Conservation (phyloP, 305 asterid species). For the Fraxinus ornus region DNA sequence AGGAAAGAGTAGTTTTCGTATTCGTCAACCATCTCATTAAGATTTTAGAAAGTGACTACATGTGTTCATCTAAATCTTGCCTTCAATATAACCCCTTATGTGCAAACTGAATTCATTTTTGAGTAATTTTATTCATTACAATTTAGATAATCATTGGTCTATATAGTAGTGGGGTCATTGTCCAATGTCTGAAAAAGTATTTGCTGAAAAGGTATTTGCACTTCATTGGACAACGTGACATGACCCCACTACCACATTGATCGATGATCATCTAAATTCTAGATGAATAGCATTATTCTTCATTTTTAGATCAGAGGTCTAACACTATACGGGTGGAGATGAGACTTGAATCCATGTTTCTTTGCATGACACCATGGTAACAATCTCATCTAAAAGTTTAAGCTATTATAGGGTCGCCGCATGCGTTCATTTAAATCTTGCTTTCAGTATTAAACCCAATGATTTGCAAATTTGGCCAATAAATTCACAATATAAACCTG, state of each 20-base stretch:
- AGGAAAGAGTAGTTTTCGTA: not conserved
- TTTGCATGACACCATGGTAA: not conserved
- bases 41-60: not conserved
- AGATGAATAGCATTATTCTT: not conserved
- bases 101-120: not conserved
- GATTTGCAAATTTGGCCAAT: not conserved
- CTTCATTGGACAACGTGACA: not conserved
- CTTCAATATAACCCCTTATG: not conserved
- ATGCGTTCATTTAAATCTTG: not conserved
- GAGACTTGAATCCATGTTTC: not conserved
- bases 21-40: not conserved
- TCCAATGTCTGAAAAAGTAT: not conserved
- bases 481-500: not conserved
- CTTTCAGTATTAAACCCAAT: not conserved
- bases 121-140: not conserved
- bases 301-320: not conserved
- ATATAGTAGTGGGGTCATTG: not conserved
- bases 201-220: not conserved
- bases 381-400: not conserved
- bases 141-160: not conserved
- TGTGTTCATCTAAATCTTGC: not conserved
- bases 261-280: not conserved
- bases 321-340: not conserved
- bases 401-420: not conserved
- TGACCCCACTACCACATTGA: not conserved